Conservation (phyloP, 768 basidiomycete species). For the Mycena vulgaris region DNA sequence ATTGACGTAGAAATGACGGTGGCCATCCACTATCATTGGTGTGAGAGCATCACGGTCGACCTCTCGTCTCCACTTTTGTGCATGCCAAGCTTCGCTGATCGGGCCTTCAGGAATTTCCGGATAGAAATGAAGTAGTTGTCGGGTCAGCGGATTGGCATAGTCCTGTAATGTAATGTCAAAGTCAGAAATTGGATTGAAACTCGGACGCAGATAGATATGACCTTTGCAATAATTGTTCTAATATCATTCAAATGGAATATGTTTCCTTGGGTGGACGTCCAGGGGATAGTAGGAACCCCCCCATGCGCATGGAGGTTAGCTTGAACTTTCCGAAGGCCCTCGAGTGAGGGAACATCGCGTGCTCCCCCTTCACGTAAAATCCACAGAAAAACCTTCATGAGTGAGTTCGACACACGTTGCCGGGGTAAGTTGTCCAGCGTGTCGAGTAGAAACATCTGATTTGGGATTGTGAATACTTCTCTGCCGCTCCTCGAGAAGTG, state of each 20-base stretch:
- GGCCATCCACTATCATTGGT: constrained; percentile 11
- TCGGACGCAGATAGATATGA: not conserved
- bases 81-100: constrained; percentile 14
- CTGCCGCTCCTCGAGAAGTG: not conserved
- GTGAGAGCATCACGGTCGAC: constrained; percentile 8
- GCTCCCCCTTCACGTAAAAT: constrained; percentile 6
- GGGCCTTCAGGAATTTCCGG: constrained; percentile 7
- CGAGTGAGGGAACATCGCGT: constrained; percentile 9
- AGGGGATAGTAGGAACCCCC: constrained; percentile 1
- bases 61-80: constrained; percentile 14
- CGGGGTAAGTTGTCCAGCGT: not conserved
- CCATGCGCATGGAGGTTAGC: not conserved
- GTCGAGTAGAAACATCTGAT: constrained; percentile 5
- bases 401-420: constrained; percentile 14
- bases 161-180: not conserved
- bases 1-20: constrained; percentile 26
- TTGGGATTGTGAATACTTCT: no score
- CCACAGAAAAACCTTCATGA: constrained; percentile 16
- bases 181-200: no score
- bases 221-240: constrained; percentile 1
- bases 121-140: constrained; percentile 4
- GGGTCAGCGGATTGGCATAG: constrained; percentile 7
- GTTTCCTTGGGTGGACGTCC: not conserved
- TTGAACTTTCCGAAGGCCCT: not conserved
- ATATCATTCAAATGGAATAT: constrained; percentile 11